Evolutionary conservation across 805 yeast species (phyloP), one percentile per base, ranked within the genome.

Genomic region (Kodamaea fukazawae): DNA sequence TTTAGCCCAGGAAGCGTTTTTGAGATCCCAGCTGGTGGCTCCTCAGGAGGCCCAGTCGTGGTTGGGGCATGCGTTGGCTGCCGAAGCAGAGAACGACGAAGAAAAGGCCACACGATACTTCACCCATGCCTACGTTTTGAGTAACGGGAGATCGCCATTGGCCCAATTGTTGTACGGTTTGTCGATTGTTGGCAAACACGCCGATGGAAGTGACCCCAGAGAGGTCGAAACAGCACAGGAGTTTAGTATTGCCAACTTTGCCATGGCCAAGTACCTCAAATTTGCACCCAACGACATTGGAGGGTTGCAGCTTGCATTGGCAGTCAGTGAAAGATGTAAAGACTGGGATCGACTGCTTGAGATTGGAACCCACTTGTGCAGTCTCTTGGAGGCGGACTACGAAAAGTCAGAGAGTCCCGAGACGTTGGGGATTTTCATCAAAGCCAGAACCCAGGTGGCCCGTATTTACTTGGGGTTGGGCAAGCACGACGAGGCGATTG

Each of bases 31-130:
- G 50, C 79, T 96, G 14, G 66, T 87, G 9, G 83, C 90, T 2
- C 97, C 99, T 2, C 84, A 81, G 38, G 74, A 72, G 37, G 70
- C 86, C 0, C 69, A 68, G 4, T 77, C 96, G 0, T 93, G 98
- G 98, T 57, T 86, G 23, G 96, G 96, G 1, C 80, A 82, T 52
- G 97, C 96, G 0, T 55, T 91, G 26, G 58, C 80, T 1, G 69
- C 77, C 1, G 74, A 76, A 40, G 75, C 70, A 0, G 49, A 55
- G 9, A 86, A 84, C 2, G 73, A 81, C 34, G 29, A 30, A 0
- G 60, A 57, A 1, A 69, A 65, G n/a, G 81, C 95, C 0, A 55
- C 71, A 4, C 67, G 73, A 10, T 58, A 86, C 36, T 81, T 81
- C 51, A 82, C 86, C 1, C 97, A 93, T 60, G 86, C 96, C 0